A percentile compares a stretch with the other conserved stretches of the same genome.
These are phyloP conservation scores for Teratosphaeria nubilosa DNA, from an alignment of 2,329 filamentous ascomycete genomes.

Conservation along the genomic window DNA sequence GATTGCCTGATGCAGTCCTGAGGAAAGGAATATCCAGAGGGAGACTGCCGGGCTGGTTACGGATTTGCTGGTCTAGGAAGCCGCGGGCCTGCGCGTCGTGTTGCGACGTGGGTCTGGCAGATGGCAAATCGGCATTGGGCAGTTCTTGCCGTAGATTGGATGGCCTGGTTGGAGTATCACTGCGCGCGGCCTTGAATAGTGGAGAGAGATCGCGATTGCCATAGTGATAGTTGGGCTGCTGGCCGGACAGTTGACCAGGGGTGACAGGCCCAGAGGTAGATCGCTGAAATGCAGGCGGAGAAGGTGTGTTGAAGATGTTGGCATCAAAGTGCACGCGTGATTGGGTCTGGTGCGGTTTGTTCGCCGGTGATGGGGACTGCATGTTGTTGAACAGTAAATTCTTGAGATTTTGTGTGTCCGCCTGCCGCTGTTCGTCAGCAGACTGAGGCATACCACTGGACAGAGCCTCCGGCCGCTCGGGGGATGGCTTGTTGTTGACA, in stretches of 20 bases:
- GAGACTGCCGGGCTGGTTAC: constrained; percentile 3
- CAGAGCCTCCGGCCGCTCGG: constrained; percentile 23
- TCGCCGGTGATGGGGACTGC: constrained; percentile 1
- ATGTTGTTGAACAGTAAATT: constrained; percentile 31
- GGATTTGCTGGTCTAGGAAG: constrained; percentile 25
- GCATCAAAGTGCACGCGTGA: constrained; percentile 10
- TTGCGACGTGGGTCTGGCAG: constrained; percentile 6
- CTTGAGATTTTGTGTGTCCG: constrained; percentile 34
- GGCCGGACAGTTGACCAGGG: constrained; percentile 14
- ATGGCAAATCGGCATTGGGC: constrained; percentile 6
- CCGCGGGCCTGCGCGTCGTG: constrained; percentile 18
- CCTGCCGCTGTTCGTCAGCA: constrained; percentile 38
- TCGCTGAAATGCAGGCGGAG: constrained; percentile 32
- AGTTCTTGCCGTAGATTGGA: constrained; percentile 36
- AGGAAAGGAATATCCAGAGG: neutral
- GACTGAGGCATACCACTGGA: constrained; percentile 8
- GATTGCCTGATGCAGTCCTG: constrained; percentile 1
- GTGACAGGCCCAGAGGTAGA: constrained; percentile 20
- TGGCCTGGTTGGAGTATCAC: constrained; percentile 32
- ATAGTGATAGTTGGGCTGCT: constrained; percentile 25
- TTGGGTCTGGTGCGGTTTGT: constrained; percentile 13
- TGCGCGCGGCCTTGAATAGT: constrained; percentile 38
- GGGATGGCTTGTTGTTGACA: constrained; percentile 12
- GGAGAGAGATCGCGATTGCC: constrained; percentile 40
- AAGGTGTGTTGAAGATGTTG: constrained; percentile 23